Conservation (phyloP, 2,329 filamentous ascomycete species). For the Dactylellina sp. region DNA sequence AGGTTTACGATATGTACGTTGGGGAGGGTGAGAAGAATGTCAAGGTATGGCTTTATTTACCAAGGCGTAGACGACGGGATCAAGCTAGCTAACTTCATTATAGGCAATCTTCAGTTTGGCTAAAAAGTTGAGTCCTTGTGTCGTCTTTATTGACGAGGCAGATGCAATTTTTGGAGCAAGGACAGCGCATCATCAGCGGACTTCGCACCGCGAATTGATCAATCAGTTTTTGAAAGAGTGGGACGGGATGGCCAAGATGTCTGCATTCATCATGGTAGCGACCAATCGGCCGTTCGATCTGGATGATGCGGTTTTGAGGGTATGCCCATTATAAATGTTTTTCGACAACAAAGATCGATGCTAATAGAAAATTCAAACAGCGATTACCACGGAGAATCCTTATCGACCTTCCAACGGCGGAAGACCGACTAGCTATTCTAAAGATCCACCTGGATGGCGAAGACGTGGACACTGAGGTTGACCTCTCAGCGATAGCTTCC, state of each 20-base stretch:
- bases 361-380: conserved; percentile 33
- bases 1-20: conserved; percentile 95
- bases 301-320: conserved; percentile 84
- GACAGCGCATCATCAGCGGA: conserved; percentile 73
- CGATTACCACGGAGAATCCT: conserved; percentile 60
- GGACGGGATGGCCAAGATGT: conserved; percentile 87
- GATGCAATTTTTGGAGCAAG: conserved; percentile 90
- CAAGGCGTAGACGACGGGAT: no score
- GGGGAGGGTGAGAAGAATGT: conserved; percentile 98
- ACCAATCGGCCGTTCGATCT: conserved; percentile 96
- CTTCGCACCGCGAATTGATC: conserved; percentile 85
- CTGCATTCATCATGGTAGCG: conserved; percentile 97
- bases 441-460: conserved; percentile 78
- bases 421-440: conserved; percentile 76
- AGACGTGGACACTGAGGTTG: conserved; percentile 71
- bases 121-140: conserved; percentile 88
- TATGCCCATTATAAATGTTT: conserved; percentile 1
- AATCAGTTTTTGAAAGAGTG: conserved; percentile 97
- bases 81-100: no score
- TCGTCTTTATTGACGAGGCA: conserved; percentile 97
- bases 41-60: conserved; percentile 64
- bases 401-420: conserved; percentile 60
- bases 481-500: conserved; percentile 73
- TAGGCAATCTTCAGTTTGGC: conserved; percentile 86
- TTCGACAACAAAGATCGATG: not conserved